These are phyloP conservation scores for Anthracocystis panici-leucophaei DNA, from an alignment of 1,284 basidiomycete species.

Conservation along the genomic window DNA sequence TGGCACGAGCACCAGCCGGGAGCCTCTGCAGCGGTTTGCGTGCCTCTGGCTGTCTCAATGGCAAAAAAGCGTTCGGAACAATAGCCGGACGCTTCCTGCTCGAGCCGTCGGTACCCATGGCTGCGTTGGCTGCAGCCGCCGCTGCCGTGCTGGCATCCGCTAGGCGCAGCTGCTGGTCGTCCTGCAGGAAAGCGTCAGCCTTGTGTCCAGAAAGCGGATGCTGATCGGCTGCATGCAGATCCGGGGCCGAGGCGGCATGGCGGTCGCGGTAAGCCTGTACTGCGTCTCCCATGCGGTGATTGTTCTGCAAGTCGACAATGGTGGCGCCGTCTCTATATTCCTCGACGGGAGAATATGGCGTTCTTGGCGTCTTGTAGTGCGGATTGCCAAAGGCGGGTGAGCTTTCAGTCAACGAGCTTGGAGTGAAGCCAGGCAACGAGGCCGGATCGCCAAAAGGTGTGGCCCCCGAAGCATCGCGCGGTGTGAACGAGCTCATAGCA, in stretches of 20 bases:
- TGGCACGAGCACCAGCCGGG: constrained; percentile 20
- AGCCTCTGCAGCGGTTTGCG: constrained; percentile 36
- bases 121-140: constrained; percentile 33
- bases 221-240: constrained; percentile 6
- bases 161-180: constrained; percentile 21
- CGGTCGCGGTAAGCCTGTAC: constrained; percentile 17
- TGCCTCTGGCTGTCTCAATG: constrained; percentile 23
- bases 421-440: constrained; percentile 63
- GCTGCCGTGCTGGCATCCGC: constrained; percentile 39
- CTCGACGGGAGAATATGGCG: constrained; percentile 60
- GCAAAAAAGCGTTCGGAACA: constrained; percentile 46
- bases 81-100: constrained; percentile 38
- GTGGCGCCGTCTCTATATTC: constrained; percentile 47
- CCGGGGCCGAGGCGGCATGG: constrained; percentile 1
- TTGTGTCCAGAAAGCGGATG: constrained; percentile 5
- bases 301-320: constrained; percentile 36
- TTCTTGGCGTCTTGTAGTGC: constrained; percentile 57
- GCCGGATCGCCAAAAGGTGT: constrained; percentile 55
- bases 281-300: constrained; percentile 7
- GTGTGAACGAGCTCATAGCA: constrained; percentile 28
- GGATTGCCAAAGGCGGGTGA: constrained; percentile 57
- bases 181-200: constrained; percentile 3
- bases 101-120: constrained; percentile 21
- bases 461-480: constrained; percentile 30
- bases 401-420: constrained; percentile 59